phyloP scores from a whole-genome alignment of 257 asterid genomes.

The Cruciata laevipes region DNA sequence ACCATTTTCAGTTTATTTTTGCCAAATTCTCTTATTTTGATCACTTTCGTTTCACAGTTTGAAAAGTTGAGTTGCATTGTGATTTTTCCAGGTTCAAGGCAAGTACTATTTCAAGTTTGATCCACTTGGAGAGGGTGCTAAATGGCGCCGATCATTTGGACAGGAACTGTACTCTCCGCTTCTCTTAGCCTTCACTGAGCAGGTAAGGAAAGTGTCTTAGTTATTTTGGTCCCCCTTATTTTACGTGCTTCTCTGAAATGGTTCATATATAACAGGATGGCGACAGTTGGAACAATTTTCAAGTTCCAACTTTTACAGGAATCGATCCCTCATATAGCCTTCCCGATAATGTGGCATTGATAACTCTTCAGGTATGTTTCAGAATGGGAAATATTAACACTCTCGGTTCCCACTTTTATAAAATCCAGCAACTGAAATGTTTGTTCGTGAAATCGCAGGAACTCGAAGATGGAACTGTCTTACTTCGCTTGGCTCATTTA shows the following conservation, averaged over 20 bases:
- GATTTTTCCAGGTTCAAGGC: conserved; percentile 57
- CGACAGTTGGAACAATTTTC: conserved; percentile 39
- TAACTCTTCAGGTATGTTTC: conserved; percentile 77
- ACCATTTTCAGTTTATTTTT: not conserved
- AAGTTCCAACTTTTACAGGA: conserved; percentile 56
- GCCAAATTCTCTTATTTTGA: not conserved
- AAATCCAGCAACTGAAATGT: not conserved
- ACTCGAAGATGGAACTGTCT: conserved; percentile 57
- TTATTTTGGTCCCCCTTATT: not conserved
- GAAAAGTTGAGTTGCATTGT: not conserved
- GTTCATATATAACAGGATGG: conserved; percentile 43
- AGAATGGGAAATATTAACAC: not conserved
- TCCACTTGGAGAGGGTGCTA: conserved; percentile 84
- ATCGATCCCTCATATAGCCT: conserved; percentile 78
- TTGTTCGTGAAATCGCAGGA: conserved; percentile 42
- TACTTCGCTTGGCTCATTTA: conserved; percentile 88
- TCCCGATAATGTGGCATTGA: conserved; percentile 72
- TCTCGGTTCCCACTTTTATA: not conserved
- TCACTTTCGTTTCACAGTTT: not conserved
- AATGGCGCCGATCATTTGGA: conserved; percentile 92
- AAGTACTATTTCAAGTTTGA: conserved; percentile 71
- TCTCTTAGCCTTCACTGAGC: conserved; percentile 78
- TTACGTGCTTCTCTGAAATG: conserved; percentile 9
- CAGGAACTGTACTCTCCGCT: conserved; percentile 96
- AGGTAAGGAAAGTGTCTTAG: conserved; percentile 34